These are phyloP conservation scores for Rhizoclosmatium globosum DNA, from an alignment of 192 early-diverging fungal genomes.

Conservation along the genomic window DNA sequence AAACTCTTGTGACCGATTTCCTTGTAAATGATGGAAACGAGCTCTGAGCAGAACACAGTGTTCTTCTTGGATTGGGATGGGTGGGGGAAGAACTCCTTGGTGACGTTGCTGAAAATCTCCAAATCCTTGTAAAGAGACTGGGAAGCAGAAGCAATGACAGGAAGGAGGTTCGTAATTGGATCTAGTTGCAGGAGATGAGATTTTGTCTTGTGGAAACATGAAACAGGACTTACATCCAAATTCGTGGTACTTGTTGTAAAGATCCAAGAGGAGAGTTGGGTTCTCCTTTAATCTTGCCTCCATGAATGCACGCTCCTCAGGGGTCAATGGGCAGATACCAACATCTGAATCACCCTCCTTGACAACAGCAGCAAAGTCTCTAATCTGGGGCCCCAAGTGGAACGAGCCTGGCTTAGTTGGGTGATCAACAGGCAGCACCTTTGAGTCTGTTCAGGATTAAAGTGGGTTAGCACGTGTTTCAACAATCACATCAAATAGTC, in stretches of 20 bases:
- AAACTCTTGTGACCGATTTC: constrained; percentile 33
- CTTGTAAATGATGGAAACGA: constrained; percentile 23
- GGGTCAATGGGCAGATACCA: constrained; percentile 30
- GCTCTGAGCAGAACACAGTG: constrained; percentile 31
- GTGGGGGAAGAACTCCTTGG: not conserved
- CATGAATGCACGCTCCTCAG: constrained; percentile 12
- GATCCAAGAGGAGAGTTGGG: not conserved
- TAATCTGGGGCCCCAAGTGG: constrained; percentile 41
- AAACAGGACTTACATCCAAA: constrained; percentile 1
- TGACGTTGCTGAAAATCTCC: not conserved
- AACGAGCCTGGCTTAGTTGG: constrained; percentile 6
- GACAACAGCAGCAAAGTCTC: constrained; percentile 34
- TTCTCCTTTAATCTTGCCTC: not conserved
- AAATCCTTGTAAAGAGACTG: not conserved
- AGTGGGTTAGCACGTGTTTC: not conserved
- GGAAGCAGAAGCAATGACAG: constrained; percentile 23
- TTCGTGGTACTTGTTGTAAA: constrained; percentile 23
- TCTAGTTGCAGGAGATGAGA: not conserved
- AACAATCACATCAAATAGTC: not conserved
- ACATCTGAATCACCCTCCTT: constrained; percentile 38
- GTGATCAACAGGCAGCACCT: constrained; percentile 37
- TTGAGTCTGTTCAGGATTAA: not conserved
- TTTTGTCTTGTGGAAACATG: too few species aligned
- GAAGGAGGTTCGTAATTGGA: constrained; percentile 19
- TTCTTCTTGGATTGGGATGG: not conserved